Conservation (phyloP, 2,329 filamentous ascomycete species). For the Verticillium dahliae region DNA sequence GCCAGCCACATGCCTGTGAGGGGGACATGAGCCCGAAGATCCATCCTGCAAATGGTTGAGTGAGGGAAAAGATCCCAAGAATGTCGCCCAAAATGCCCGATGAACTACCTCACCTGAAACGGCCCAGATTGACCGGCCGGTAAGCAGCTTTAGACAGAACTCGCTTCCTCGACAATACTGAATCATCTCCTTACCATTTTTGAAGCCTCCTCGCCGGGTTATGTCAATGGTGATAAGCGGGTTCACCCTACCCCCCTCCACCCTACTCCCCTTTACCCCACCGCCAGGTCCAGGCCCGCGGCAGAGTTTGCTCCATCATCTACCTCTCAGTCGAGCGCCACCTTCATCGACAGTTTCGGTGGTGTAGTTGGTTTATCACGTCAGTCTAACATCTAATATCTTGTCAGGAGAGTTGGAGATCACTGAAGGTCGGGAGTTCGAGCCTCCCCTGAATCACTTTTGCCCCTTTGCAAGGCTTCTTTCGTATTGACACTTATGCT, state of each 20-base stretch:
- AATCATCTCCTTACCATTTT: not conserved
- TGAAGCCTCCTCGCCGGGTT: not conserved
- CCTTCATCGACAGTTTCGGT: not conserved
- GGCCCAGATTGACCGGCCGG: not conserved
- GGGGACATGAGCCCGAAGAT: not conserved
- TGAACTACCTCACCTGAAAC: too few species aligned
- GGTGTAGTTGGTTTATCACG: not conserved
- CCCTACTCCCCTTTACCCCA: not conserved
- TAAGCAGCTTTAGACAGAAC: not conserved
- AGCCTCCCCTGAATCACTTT: constrained; percentile 1
- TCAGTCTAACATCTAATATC: not conserved
- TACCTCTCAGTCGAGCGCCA: not conserved
- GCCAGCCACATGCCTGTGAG: not conserved
- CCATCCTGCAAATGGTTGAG: not conserved
- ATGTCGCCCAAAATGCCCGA: too few species aligned
- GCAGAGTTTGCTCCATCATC: not conserved
- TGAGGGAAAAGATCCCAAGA: not conserved
- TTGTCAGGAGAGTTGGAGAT: not conserved
- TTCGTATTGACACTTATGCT: not conserved
- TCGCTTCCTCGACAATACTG: not conserved
- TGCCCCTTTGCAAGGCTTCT: not conserved
- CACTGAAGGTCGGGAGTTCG: constrained; percentile 2
- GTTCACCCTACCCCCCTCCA: not conserved
- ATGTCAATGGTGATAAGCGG: not conserved
- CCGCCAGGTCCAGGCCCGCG: not conserved